Base-by-base conservation (phyloP, 805 yeast species). In the Ogataea henricii region DNA sequence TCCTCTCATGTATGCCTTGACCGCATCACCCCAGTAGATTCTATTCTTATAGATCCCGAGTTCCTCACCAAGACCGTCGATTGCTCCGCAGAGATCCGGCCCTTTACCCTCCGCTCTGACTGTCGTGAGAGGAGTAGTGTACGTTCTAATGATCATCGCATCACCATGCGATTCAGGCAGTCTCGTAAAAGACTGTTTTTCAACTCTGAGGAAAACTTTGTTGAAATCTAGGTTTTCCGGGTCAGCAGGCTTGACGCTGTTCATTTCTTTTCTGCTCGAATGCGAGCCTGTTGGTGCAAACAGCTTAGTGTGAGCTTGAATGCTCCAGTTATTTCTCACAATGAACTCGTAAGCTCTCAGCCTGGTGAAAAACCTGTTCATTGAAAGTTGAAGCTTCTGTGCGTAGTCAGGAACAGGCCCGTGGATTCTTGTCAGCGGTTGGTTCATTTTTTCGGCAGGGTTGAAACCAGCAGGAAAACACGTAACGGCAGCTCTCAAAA, bases 401-500 rank as follows among this genome's bases (percentile, higher is more conserved):
- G 70, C 63, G 57, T 87, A 87, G 49, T 77, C 78, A 0, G 94
- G 95, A 2, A 87, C 91, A 0, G 91, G 91, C 2, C 67, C 75
- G 59, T 87, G 95, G 49, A 87, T 77, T 40, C 62, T 68, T 0
- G 87, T 77, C 33, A 87, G 65, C 2, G 85, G 81, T 55, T 71
- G 65, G 57, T 81, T 69, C 52, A 78, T 72, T 52, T 78, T 75
- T 8, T 60, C 66, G 4, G 72, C 64, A 4, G 92, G 91, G 58
- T 81, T 81, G 64, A 87, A 87, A 1, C 92, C 92, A 1, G 85
- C 80, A 1, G 92, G 89, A 55, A 83, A 84, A 6, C 82, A 81
- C 20, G 82, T 75, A 3, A 77, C 67, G 6, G 82, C 79, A 0
- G 81, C 82, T 44, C 83, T 70, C 36, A 83, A 62, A 22, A 75